Percentiles rank a stretch among this genome's conserved stretches.
Conservation (phyloP, 305 asterid species). For the Fraxinus paxiana region DNA sequence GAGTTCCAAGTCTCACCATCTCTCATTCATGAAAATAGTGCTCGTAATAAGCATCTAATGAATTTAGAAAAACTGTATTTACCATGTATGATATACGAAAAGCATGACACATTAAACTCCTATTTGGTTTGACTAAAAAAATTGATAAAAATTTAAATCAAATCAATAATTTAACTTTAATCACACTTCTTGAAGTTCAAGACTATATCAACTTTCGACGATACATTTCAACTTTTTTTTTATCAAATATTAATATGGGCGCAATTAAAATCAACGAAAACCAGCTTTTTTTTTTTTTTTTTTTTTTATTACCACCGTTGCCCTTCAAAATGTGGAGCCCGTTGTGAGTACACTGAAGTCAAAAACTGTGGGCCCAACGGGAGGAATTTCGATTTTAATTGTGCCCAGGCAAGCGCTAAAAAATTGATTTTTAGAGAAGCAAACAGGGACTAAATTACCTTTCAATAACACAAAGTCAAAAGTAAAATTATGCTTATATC, state of each 20-base stretch:
- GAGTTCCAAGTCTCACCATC: neutral
- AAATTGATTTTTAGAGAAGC: too few relatives aligned
- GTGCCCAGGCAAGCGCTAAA: too few relatives aligned
- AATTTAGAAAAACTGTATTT: neutral
- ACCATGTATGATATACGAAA: neutral
- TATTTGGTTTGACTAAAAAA: too few relatives aligned
- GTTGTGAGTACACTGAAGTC: too few relatives aligned
- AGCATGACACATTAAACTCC: neutral
- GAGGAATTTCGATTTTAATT: too few relatives aligned
- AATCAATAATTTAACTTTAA: neutral
- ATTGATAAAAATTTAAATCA: neutral
- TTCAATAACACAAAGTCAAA: neutral
- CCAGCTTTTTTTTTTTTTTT: too few relatives aligned
- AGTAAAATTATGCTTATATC: neutral
- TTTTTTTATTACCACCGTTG: too few relatives aligned
- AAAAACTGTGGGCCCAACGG: too few relatives aligned
- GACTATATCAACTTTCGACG: neutral
- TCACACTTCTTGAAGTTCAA: neutral
- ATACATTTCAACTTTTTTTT: too few relatives aligned
- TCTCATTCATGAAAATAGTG: neutral
- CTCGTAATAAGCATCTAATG: neutral
- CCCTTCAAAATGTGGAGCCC: too few relatives aligned
- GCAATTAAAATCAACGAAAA: too few relatives aligned
- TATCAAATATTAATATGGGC: too few relatives aligned
- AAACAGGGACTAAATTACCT: neutral